phyloP scores from a whole-genome alignment of 192 early-diverging fungal species.

The Linnemannia schmuckeri region DNA sequence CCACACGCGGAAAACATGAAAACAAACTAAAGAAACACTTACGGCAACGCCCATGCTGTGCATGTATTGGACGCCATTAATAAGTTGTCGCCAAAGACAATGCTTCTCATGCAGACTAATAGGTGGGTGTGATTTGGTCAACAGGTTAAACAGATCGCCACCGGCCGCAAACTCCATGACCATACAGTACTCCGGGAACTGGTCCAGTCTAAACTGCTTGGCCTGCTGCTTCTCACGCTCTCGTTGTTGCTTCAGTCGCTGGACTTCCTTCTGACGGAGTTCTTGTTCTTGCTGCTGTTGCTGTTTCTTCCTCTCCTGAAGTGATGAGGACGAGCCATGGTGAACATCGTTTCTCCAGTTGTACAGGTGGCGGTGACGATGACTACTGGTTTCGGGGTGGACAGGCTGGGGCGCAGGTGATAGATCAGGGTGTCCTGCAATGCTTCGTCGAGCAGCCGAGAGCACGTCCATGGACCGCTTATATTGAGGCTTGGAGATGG shows the following conservation, averaged over 20 bases:
- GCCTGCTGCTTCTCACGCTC: conserved; percentile 22
- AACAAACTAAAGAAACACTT: conserved; percentile 8
- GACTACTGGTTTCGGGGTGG: neutral
- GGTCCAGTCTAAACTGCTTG: conserved; percentile 58
- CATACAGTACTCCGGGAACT: conserved; percentile 64
- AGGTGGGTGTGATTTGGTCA: conserved; percentile 65
- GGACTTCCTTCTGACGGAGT: conserved; percentile 26
- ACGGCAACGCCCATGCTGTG: conserved; percentile 81
- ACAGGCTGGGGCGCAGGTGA: neutral
- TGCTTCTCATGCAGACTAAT: conserved; percentile 62
- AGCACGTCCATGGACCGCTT: conserved; percentile 15
- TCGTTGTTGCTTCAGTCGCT: conserved; percentile 33
- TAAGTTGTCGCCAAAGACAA: conserved; percentile 80
- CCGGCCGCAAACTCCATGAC: conserved; percentile 88
- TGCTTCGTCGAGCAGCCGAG: neutral
- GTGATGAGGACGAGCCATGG: no score
- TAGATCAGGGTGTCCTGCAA: neutral
- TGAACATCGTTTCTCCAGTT: neutral
- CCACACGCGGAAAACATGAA: neutral
- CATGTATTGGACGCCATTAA: conserved; percentile 78
- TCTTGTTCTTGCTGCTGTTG: conserved; percentile 39
- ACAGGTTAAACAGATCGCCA: conserved; percentile 79
- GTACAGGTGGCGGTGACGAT: neutral
- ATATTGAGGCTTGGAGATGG: conserved; percentile 3
- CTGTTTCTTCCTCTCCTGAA: conserved; percentile 31